A percentile compares a stretch with the other conserved stretches of the same genome.
These are phyloP conservation scores for Diplocarpon rosae DNA, from an alignment of 2,329 filamentous ascomycete genomes.

Conservation along the genomic window DNA sequence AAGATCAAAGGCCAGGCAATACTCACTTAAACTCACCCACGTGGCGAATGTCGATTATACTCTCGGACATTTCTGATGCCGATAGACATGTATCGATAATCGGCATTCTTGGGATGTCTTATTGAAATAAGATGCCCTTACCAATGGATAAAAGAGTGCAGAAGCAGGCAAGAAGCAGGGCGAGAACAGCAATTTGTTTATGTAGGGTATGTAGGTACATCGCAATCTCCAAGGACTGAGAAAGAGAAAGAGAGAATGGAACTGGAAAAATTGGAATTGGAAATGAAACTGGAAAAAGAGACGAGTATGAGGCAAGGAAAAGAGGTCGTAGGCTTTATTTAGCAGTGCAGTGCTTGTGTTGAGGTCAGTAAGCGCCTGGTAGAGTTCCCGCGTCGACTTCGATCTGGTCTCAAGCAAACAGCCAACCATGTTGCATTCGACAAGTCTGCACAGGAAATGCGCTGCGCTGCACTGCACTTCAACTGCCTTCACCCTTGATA, in stretches of 20 bases:
- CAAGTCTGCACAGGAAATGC: too few species aligned
- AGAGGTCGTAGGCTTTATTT: too few species aligned
- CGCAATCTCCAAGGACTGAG: background rate
- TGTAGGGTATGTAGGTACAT: too few species aligned
- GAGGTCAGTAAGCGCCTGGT: too few species aligned
- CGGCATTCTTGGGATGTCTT: background rate
- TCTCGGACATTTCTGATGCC: background rate
- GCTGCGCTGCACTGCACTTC: too few species aligned
- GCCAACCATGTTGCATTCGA: too few species aligned
- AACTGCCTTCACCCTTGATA: too few species aligned
- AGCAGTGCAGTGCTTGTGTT: too few species aligned
- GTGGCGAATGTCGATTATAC: slow-evolving; percentile 13
- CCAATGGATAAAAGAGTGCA: background rate
- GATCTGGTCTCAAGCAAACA: too few species aligned
- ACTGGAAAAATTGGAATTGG: background rate
- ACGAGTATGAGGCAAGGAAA: too few species aligned
- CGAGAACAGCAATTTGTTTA: background rate
- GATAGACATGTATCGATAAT: background rate
- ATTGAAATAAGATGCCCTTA: slow-evolving; percentile 4
- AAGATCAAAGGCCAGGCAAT: too few species aligned
- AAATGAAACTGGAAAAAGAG: background rate
- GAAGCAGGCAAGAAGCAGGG: background rate
- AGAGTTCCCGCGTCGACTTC: too few species aligned
- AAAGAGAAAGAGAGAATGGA: background rate
- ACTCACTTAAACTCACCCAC: slow-evolving; percentile 32